Conservation (phyloP, 768 basidiomycete species). For the Dentipellis sp. region DNA sequence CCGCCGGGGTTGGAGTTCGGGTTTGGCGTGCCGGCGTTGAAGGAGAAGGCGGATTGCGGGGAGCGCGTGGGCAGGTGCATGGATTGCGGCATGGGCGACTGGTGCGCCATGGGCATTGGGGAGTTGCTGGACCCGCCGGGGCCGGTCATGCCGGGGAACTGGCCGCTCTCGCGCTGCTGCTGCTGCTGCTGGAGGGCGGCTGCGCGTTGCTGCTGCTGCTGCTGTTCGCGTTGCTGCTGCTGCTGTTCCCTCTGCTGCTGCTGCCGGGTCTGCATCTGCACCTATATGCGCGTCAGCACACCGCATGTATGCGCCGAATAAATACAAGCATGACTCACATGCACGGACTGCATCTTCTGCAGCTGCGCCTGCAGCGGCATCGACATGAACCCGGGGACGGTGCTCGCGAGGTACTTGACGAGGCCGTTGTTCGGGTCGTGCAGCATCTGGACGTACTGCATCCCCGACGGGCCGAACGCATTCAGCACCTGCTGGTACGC, state of each 20-base stretch:
- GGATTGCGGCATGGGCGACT: too few relatives aligned
- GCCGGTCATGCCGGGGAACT: too few relatives aligned
- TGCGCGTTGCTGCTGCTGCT: background rate
- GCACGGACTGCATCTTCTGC: background rate
- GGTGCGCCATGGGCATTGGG: too few relatives aligned
- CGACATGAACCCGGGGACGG: slow-evolving; percentile 9
- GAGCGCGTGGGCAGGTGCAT: too few relatives aligned
- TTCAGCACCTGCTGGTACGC: background rate
- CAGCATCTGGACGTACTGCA: slow-evolving; percentile 10
- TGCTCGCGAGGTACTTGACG: slow-evolving; percentile 13
- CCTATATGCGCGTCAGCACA: background rate
- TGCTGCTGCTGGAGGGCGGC: too few relatives aligned
- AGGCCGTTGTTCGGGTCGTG: slow-evolving; percentile 13
- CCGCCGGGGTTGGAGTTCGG: too few relatives aligned
- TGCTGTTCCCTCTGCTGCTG: background rate
- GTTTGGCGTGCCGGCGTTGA: too few relatives aligned
- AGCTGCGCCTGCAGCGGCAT: slow-evolving; percentile 4
- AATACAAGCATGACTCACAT: slow-evolving; percentile 6
- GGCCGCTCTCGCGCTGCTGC: too few relatives aligned
- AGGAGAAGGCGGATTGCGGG: too few relatives aligned
- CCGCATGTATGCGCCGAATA: background rate
- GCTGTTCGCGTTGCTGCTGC: background rate
- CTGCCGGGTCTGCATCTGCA: background rate
- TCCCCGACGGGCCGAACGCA: slow-evolving; percentile 5
- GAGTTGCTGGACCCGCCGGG: too few relatives aligned